Evolutionary conservation across 2,329 filamentous ascomycete species (phyloP), one percentile per base, ranked within the genome.

Genomic region (Clonostachys chloroleuca): DNA sequence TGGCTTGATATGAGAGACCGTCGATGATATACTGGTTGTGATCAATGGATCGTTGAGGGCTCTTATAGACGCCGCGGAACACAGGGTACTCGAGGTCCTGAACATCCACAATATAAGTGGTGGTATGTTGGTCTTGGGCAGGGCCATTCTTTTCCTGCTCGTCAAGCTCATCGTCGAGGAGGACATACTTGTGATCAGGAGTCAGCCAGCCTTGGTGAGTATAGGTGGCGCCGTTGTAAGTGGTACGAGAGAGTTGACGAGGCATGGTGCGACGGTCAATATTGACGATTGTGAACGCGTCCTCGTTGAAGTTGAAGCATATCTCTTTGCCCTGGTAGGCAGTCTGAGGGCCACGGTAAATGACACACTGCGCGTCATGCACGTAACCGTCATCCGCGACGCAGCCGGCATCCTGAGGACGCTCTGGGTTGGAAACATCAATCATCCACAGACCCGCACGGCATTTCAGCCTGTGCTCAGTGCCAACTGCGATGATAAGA

Each of bases 171-270:
- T 79, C 75, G 53, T 79, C 75, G 13, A 79, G 61, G 16, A 79
- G 66, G 41, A 61, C 62, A 53, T 72, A 72, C 44, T 49, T 49
- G 40, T 49, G 43, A 68, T 62, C 59, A 54, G 75, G 65, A 43
- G 75, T 66, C 12, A 79, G 62, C 63, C 70, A 74, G 46, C 78
- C 78, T 56, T 81, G 77, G 57, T 81, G 77, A 2, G 75, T 78
- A 64, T 80, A 80, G 17, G 69, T 59, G 24, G 73, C 74, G 40
- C 78, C 78, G 12, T 73, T 68, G 60, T 81, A 81, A 0, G 69
- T 71, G 4, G 76, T 79, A 49, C 68, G 68, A 44, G 75, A 78
- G 52, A 81, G 67, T 49, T 78, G 64, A 13, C 57, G 65, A 44
- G 67, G 59, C 43, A 59, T 59, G 16, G 64, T 61, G 60, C 76